Percentiles rank a stretch among this genome's conserved stretches.
phyloP scores from a whole-genome alignment of 768 basidiomycete genomes.

The Amanita pallidorosea region DNA sequence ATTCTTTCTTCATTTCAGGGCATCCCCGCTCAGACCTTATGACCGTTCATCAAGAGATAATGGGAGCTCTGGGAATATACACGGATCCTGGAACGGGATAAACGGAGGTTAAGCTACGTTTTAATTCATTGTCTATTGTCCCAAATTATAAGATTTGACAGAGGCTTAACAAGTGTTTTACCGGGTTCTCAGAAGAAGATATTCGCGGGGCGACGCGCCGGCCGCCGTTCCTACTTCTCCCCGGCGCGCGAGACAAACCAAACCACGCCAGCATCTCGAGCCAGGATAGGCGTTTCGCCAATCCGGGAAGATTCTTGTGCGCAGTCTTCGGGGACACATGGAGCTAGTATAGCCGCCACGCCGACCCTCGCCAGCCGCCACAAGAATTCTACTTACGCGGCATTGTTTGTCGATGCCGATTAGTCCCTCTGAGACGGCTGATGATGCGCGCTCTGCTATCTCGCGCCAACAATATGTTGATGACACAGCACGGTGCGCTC shows the following conservation, averaged over 20 bases:
- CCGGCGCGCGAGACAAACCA: neutral
- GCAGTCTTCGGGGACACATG: constrained; percentile 2
- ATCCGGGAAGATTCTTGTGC: neutral
- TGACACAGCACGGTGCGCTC: constrained; percentile 17
- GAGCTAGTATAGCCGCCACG: neutral
- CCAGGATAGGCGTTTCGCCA: neutral
- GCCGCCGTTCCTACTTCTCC: neutral
- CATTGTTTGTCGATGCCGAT: constrained; percentile 2
- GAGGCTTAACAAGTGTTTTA: neutral
- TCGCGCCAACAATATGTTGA: constrained; percentile 18
- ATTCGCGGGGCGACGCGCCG: constrained; percentile 1
- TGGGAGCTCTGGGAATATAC: neutral
- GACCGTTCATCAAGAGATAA: neutral
- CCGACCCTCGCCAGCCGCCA: neutral
- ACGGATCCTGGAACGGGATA: neutral
- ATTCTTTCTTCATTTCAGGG: neutral
- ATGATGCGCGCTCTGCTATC: constrained; percentile 13
- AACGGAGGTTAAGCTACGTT: neutral
- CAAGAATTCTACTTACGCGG: neutral
- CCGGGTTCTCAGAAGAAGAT: neutral
- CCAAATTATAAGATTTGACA: neutral
- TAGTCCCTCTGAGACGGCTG: neutral
- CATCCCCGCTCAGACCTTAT: neutral
- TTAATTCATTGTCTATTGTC: neutral
- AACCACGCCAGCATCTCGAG: neutral